Conservation (phyloP, 768 basidiomycete species). For the Neoboletus magnificus region DNA sequence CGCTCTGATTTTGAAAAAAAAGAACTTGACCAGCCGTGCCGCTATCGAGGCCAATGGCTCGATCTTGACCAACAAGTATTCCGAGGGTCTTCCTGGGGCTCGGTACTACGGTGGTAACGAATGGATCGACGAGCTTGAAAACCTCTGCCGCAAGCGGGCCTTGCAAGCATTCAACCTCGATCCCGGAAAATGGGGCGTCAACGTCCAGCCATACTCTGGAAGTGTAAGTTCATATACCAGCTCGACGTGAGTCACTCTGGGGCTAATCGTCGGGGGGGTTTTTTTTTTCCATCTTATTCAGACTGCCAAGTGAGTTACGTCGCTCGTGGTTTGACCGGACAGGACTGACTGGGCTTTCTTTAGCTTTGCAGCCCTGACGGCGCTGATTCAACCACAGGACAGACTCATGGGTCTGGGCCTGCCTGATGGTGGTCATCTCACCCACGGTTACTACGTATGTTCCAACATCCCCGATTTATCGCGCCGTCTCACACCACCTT, state of each 20-base stretch:
- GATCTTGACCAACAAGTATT: slow-evolving; percentile 98
- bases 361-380: slow-evolving; percentile 96
- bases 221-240: slow-evolving; percentile 51
- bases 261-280: slow-evolving; percentile 21
- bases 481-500: background rate
- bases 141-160: slow-evolving; percentile 92
- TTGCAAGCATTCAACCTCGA: slow-evolving; percentile 96
- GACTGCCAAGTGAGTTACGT: slow-evolving; percentile 78
- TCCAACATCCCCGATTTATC: background rate
- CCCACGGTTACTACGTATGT: slow-evolving; percentile 93
- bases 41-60: slow-evolving; percentile 99
- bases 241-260: background rate
- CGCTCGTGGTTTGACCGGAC: background rate
- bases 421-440: slow-evolving; percentile 95
- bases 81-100: slow-evolving; percentile 96
- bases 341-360: slow-evolving; percentile 10
- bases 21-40: slow-evolving; percentile 96
- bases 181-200: slow-evolving; percentile 92
- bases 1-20: no score
- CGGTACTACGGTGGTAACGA: slow-evolving; percentile 99
- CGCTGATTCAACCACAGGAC: slow-evolving; percentile 94
- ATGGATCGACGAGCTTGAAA: slow-evolving; percentile 94
- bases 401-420: slow-evolving; percentile 98
- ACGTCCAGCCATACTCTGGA: slow-evolving; percentile 98
- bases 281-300: slow-evolving; percentile 28